Evolutionary conservation across 345 rosid genomes (phyloP), one percentile per base, ranked within the genome.

Genomic region (Geranium brycei): DNA sequence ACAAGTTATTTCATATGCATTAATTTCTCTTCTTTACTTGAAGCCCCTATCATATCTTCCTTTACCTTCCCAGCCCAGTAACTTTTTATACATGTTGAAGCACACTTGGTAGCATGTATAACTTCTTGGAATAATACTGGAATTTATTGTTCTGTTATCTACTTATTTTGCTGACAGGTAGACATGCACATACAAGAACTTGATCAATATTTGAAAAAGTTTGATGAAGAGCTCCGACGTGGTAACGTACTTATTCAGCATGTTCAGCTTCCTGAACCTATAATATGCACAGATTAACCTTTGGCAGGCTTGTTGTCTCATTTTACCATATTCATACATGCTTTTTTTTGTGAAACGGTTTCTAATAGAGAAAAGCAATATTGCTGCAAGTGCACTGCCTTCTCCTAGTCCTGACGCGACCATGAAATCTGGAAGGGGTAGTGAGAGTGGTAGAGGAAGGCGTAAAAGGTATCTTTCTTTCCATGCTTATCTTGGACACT

Each of bases 121-220:
- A 47, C 13, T 47, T 8, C 53, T 47, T 47, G 53, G 15, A 47
- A 23, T 2, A 23, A 23, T 23, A 23, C 28, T 47, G 53, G 53
- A 47, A 47, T 47, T 47, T 1, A 23, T 23, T 23, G 28, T 23
- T 23, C 28, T 23, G 28, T 23, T 23, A 23, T 23, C 1, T 23
- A 47, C 3, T 47, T 8, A 8, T 47, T 41, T 61, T 64, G 40
- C 61, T 63, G 13, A 57, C 90, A 93, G 99, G 99, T 93, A 59
- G 99, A 93, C 78, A 66, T 85, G 68, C 99, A 93, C 64, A 86
- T 93, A 69, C 99, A 90, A 61, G 95, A 86, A 71, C 93, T 90
- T 61, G 99, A 93, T 86, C 96, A 85, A 64, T 87, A 85, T 63
- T 69, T 93, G 82, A 93, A 82, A 67, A 87, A 72, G 73, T 83